Evolutionary conservation across 164 flowering plant species (phyloP).

Genomic region (Liriodendron chinense): DNA sequence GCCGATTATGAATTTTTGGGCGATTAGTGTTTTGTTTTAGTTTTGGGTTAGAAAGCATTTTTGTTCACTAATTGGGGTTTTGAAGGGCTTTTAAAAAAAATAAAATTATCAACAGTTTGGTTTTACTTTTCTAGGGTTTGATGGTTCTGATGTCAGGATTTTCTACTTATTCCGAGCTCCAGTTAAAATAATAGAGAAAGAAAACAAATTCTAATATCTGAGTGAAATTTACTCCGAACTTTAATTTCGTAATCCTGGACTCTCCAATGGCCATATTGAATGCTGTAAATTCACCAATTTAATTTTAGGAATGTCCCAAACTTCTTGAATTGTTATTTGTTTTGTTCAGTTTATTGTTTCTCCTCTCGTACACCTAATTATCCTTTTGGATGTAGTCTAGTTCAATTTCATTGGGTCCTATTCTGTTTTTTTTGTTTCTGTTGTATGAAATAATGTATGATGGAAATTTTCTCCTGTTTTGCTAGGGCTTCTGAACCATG

Average conservation of each 20-base stretch:
- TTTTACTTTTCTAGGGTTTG: neutral
- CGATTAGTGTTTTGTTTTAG: no score
- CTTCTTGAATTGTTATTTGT: neutral
- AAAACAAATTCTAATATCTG: neutral
- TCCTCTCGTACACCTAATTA: neutral
- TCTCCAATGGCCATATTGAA: neutral
- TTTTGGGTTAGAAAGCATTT: no score
- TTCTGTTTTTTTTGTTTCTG: neutral
- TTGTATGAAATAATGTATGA: neutral
- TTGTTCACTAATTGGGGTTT: no score
- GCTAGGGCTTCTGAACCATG: conserved; percentile 45
- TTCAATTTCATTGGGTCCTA: neutral
- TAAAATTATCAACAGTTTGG: no score
- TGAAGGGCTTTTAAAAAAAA: no score
- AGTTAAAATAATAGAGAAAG: neutral
- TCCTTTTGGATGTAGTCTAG: neutral
- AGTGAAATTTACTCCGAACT: neutral
- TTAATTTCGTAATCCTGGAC: no score
- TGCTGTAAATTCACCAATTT: neutral
- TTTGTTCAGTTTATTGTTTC: neutral
- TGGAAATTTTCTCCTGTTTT: neutral
- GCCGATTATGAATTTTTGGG: no score
- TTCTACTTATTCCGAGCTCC: neutral
- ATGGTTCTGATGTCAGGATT: neutral
- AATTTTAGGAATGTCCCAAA: neutral